Base-by-base conservation (phyloP, 2,329 filamentous ascomycete genomes). In the Teratosphaeria epicoccoides region DNA sequence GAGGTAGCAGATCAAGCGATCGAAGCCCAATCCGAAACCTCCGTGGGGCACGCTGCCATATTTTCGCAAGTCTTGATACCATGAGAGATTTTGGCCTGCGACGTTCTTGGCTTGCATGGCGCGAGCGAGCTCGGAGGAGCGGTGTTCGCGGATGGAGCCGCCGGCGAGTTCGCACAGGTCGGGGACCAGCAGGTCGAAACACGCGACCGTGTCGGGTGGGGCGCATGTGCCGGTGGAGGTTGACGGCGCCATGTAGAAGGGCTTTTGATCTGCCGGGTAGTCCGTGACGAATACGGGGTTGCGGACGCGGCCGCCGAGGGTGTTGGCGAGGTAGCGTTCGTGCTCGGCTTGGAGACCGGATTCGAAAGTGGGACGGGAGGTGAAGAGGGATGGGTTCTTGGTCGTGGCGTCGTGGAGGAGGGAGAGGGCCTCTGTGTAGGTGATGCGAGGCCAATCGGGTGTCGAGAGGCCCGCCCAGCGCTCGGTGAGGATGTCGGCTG, bases 41-140 rank as follows among this genome's bases (percentile, higher is more conserved):
- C 90, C 90, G 63, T 95, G 90, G 29, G 88, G 88, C 51, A 88
- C 87, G 59, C 85, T 90, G n/a, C 90, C 90, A 80, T 88, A 96
- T 59, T 85, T 83, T 55, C 90, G 82, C 55, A 96, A 76, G 67
- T 96, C 89, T 23, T 88, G 74, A 66, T 95, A 96, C 90, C 90
- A 96, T 59, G 84, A 80, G 50, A 95, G 69, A 17, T 57, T 54
- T 2, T 48, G 47, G 10, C 60, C 61, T 12, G 54, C 71, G 29
- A 93, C 72, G 1, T 84, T 84, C 56, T 84, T 81, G 22, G 76
- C 71, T 37, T 76, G 73, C 88, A 95, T 94, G 49, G 83, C 82
- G 49, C 79, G 72, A 53, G 85, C 70, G 22, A 95, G 76, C 45
- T 82, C 72, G 1, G 78, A 71, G 29, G 89, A 73, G 43, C 86